These are phyloP conservation scores for Pedinophyceae sp. DNA, from an alignment of 139 green algal species.

Conservation along the genomic window DNA sequence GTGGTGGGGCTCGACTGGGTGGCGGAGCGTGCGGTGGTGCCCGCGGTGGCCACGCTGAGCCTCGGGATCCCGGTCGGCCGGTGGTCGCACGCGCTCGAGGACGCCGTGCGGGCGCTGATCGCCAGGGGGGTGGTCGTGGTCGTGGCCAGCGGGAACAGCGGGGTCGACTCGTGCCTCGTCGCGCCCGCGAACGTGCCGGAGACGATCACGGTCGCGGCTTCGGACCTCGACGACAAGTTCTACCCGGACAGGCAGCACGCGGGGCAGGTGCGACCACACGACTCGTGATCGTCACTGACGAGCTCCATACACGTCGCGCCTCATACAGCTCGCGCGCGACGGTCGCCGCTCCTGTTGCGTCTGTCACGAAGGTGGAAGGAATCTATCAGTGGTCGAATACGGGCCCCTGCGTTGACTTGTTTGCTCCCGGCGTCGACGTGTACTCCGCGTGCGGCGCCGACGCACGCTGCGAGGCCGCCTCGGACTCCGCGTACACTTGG, in stretches of 20 bases:
- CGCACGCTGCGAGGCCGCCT: slow-evolving; percentile 28
- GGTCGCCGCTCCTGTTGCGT: background rate
- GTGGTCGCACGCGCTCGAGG: slow-evolving; percentile 26
- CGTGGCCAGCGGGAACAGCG: slow-evolving; percentile 13
- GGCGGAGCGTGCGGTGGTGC: slow-evolving; percentile 23
- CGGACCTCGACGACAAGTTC: slow-evolving; percentile 23
- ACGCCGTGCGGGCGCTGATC: slow-evolving; percentile 13
- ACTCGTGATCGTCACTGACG: no score
- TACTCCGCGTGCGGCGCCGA: slow-evolving; percentile 30
- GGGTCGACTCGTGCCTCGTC: slow-evolving; percentile 20
- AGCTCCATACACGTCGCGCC: no score
- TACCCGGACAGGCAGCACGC: no score
- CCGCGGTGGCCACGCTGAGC: slow-evolving; percentile 46
- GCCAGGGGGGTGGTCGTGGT: slow-evolving; percentile 28
- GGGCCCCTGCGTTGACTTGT: slow-evolving; percentile 39
- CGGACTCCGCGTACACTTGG: slow-evolving; percentile 42
- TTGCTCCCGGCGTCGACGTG: slow-evolving; percentile 49
- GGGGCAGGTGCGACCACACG: no score
- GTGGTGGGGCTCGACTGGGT: slow-evolving; percentile 53
- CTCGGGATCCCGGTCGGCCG: slow-evolving; percentile 35
- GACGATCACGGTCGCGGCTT: slow-evolving; percentile 32
- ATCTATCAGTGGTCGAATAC: slow-evolving; percentile 29
- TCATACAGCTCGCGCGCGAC: no score
- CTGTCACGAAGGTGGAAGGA: slow-evolving; percentile 3
- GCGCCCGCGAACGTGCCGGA: slow-evolving; percentile 23